A percentile compares a stretch with the other conserved stretches of the same genome.
Conservation (phyloP, 73 alveolate genomes). For the Tetrahymena malaccensis region DNA sequence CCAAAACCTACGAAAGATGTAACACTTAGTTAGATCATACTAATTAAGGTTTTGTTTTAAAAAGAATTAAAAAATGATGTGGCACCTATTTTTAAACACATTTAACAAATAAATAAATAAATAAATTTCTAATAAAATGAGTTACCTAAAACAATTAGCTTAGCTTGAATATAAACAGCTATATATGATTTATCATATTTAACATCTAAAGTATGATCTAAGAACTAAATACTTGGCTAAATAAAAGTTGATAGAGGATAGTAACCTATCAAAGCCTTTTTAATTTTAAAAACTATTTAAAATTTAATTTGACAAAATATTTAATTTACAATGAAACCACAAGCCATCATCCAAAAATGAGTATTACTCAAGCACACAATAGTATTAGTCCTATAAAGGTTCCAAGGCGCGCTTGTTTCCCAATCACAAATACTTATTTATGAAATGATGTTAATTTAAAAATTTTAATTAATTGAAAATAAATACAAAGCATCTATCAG, state of each 20-base stretch:
- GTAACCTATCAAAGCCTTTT: neutral
- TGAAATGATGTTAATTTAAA: neutral
- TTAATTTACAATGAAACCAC: neutral
- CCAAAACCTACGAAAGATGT: neutral
- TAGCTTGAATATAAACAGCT: neutral
- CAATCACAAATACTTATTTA: neutral
- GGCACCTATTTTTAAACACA: neutral
- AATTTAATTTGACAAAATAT: neutral
- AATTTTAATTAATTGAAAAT: no score
- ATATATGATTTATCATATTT: neutral
- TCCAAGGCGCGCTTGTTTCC: neutral
- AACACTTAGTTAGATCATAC: neutral
- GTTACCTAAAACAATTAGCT: neutral
- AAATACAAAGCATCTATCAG: neutral
- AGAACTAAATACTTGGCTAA: neutral
- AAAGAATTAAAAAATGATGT: neutral
- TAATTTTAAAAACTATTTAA: no score
- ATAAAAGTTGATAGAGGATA: neutral
- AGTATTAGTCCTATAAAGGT: neutral
- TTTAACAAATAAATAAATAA: neutral
- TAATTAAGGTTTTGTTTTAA: neutral
- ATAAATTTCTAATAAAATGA: neutral
- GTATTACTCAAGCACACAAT: neutral
- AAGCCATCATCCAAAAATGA: neutral
- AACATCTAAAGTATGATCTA: neutral